Evolutionary conservation across 208 protist species (phyloP).

Genomic region (Trypanosoma theileri): DNA sequence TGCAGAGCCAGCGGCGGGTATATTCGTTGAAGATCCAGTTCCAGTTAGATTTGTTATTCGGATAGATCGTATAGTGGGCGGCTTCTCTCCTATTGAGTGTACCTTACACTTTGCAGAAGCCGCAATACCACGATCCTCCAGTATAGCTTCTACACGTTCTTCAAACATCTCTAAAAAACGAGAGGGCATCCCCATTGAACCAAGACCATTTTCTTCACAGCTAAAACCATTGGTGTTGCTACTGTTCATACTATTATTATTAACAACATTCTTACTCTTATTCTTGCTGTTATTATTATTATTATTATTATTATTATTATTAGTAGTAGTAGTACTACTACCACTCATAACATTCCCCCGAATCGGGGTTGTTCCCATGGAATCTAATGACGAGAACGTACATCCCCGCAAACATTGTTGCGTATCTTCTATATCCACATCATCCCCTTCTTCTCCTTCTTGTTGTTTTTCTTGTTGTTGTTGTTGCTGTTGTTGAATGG

Average conservation of each 20-base stretch:
- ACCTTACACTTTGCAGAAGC: slow-evolving; percentile 65
- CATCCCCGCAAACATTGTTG: slow-evolving; percentile 6
- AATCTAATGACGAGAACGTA: no score
- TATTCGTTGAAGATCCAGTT: slow-evolving; percentile 13
- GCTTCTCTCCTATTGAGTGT: slow-evolving; percentile 55
- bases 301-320: background rate
- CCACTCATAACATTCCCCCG: no score
- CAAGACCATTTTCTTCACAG: background rate
- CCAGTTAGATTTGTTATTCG: slow-evolving; percentile 42
- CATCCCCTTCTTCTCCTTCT: slow-evolving; percentile 1
- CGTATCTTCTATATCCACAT: background rate
- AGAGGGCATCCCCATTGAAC: background rate
- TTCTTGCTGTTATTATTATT: background rate
- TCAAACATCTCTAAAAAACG: slow-evolving; percentile 38
- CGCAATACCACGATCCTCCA: slow-evolving; percentile 83
- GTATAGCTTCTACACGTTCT: slow-evolving; percentile 68
- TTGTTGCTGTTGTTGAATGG: slow-evolving; percentile 25
- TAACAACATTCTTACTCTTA: background rate
- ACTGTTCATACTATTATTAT: background rate
- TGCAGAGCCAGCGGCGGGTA: background rate
- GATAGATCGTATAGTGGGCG: slow-evolving; percentile 63
- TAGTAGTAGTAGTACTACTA: background rate
- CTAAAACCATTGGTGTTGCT: background rate
- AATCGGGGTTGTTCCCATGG: no score
- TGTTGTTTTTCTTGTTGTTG: no score